Evolutionary conservation across 106 monocot genomes (phyloP).

Genomic region (Amphibolis antarctica): DNA sequence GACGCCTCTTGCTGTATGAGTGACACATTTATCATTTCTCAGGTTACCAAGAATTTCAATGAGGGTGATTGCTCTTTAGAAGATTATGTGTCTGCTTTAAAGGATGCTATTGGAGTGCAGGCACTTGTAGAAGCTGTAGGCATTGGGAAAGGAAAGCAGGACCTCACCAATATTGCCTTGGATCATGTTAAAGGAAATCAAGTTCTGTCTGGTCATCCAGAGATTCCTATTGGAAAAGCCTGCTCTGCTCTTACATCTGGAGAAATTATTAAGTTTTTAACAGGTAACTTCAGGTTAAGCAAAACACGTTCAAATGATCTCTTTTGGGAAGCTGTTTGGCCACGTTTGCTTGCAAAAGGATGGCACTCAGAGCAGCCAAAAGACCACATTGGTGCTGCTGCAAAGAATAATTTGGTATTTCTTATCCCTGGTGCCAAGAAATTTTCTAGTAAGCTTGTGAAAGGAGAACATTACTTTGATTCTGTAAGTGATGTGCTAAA

Average conservation of each 20-base stretch:
- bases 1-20: too few species aligned
- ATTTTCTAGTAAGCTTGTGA: constrained; percentile 74
- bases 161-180: constrained; percentile 39
- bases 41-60: constrained; percentile 50
- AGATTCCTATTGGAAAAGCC: constrained; percentile 74
- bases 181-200: constrained; percentile 46
- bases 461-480: constrained; percentile 89
- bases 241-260: constrained; percentile 58
- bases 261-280: constrained; percentile 80
- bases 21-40: constrained; percentile 6
- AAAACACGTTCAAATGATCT: constrained; percentile 88
- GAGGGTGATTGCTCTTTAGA: constrained; percentile 54
- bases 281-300: constrained; percentile 79
- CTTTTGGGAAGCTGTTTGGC: constrained; percentile 99
- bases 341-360: constrained; percentile 70
- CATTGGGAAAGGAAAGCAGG: constrained; percentile 72
- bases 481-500: constrained; percentile 80
- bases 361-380: constrained; percentile 89
- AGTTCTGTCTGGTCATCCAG: constrained; percentile 16
- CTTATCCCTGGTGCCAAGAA: constrained; percentile 64
- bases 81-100: constrained; percentile 50
- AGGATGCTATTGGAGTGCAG: constrained; percentile 37
- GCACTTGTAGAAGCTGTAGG: constrained; percentile 54
- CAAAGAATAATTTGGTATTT: constrained; percentile 51
- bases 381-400: constrained; percentile 16